Base-by-base conservation (phyloP, 768 basidiomycete species). In the Pholiota microspora region DNA sequence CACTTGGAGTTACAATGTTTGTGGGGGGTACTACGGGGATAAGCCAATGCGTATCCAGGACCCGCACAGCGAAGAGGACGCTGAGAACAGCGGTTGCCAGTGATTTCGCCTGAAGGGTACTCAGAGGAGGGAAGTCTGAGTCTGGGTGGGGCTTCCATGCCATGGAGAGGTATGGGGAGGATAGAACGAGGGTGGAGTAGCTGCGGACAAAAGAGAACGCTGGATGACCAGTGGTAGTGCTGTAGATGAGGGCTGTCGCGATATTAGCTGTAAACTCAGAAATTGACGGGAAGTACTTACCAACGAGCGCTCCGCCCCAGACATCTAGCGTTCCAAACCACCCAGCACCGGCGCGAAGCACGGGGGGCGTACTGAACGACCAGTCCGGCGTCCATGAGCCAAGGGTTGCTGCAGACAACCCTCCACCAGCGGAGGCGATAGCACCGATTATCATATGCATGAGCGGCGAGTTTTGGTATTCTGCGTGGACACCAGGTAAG, bases 301-400 rank as follows among this genome's bases (percentile, higher is more conserved):
- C 78, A 7, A 76, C 75, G 2, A 81, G 57, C 7, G 77, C 72
- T 34, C 81, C 81, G 51, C 72, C 79, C 81, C 80, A 82, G 0
- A 81, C 62, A 58, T 82, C 81, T 15, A 81, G 62, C 1, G 74
- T 77, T 7, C 68, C 73, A 55, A 71, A 71, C 47, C 72, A 44
- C 40, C 73, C 71, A 2, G 71, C 74, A 4, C 70, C 75, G 9
- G 66, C 66, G 21, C 73, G 70, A 10, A 83, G 67, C 21, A 79
- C 64, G 0, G 75, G 76, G 2, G 81, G 81, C 0, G 76, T 79
- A 15, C 69, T 67, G 50, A 81, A 67, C 2, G 69, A 59, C 81
- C 81, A 83, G 35, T 70, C 63, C 0, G 73, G 60, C 0, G 71
- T 70, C 77, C 75, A 80, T 2, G 75, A 67, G 2, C 67, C 67